A percentile compares a stretch with the other conserved stretches of the same genome.
These are phyloP conservation scores for Hordeum marinum DNA, from an alignment of 176 grass and related monocot species.

Conservation along the genomic window DNA sequence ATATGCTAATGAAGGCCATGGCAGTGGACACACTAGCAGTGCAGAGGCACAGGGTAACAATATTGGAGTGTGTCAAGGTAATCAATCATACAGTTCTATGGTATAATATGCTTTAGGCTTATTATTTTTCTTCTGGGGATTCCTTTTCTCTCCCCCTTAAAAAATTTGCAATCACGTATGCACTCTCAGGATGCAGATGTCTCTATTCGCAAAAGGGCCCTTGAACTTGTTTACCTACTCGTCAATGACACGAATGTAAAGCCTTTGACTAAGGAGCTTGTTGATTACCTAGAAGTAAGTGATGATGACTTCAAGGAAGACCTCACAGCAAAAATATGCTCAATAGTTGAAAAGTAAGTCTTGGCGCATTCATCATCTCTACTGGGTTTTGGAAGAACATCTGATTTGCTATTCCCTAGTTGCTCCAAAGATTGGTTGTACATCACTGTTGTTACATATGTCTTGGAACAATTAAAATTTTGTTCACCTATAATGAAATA, in stretches of 20 bases:
- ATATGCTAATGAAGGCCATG: slow-evolving; percentile 95
- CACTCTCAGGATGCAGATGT: slow-evolving; percentile 93
- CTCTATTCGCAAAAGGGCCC: slow-evolving; percentile 96
- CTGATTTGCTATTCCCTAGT: slow-evolving; percentile 6
- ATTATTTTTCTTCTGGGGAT: not conserved
- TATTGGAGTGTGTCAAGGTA: slow-evolving; percentile 99
- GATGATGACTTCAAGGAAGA: slow-evolving; percentile 99
- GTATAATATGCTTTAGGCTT: not conserved
- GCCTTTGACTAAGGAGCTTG: slow-evolving; percentile 90
- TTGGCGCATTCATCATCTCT: not conserved
- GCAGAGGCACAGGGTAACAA: slow-evolving; percentile 92
- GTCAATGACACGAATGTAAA: slow-evolving; percentile 91
- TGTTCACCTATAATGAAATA: not conserved
- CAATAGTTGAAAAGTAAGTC: slow-evolving; percentile 96
- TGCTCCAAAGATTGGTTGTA: not conserved
- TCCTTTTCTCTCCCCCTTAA: slow-evolving; percentile 29
- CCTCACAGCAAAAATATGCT: slow-evolving; percentile 90
- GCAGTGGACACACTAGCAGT: slow-evolving; percentile 85
- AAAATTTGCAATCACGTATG: slow-evolving; percentile 20
- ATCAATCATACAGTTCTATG: not conserved
- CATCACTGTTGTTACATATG: not conserved
- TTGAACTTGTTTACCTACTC: slow-evolving; percentile 89
- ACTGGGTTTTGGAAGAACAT: not conserved
- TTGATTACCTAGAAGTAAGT: slow-evolving; percentile 96
- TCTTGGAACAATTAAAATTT: not conserved